Percentiles rank a stretch among this genome's conserved stretches.
Evolutionary conservation across 345 rosid genomes (phyloP).

Genomic region (Brassica incana): DNA sequence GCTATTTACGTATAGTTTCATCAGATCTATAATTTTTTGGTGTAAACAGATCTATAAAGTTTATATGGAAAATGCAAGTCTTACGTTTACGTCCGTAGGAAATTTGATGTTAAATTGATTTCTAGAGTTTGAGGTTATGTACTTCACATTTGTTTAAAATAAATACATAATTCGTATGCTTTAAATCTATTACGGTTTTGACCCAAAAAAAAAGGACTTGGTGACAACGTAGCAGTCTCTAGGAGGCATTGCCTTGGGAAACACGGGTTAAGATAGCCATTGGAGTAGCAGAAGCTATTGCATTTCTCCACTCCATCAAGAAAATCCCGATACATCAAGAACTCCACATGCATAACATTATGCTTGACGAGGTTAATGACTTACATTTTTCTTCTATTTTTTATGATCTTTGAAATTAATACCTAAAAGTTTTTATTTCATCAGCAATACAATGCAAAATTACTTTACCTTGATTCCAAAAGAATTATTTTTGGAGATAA

Average conservation of each 20-base stretch:
- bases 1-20: neutral
- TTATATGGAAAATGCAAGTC: neutral
- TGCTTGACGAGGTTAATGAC: conserved; percentile 11
- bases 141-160: neutral
- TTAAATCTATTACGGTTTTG: neutral
- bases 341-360: conserved; percentile 15
- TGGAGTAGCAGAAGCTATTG: conserved; percentile 13
- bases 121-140: neutral
- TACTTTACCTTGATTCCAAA: neutral
- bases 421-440: neutral
- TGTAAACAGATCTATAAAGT: no score
- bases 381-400: neutral
- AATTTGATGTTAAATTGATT: neutral
- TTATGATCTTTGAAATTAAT: neutral
- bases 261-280: conserved; percentile 24
- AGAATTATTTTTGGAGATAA: neutral
- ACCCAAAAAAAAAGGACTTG: no score
- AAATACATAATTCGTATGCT: neutral
- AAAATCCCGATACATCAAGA: neutral
- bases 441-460: conserved; percentile 26
- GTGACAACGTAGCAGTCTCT: no score
- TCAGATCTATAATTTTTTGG: neutral
- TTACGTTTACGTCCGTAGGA: neutral
- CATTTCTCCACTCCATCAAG: conserved; percentile 17
- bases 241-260: conserved; percentile 15